A percentile compares a stretch with the other conserved stretches of the same genome.
Conservation (phyloP, 2,329 filamentous ascomycete genomes). For the Tolypocladium ophioglossoides region DNA sequence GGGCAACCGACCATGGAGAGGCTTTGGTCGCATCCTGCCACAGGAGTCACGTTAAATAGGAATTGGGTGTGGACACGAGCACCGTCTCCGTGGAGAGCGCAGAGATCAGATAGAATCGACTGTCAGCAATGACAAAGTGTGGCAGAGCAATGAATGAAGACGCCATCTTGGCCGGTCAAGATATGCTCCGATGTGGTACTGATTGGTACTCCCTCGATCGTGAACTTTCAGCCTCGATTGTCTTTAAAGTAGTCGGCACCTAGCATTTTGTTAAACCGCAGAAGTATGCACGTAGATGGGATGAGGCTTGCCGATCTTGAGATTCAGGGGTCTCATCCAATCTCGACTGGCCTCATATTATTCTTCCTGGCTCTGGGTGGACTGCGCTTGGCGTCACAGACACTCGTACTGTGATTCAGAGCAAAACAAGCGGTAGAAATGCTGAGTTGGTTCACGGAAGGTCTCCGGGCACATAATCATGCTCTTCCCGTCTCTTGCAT, state of each 20-base stretch:
- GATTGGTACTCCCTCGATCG: neutral
- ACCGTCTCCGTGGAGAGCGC: neutral
- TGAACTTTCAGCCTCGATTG: neutral
- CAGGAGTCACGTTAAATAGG: neutral
- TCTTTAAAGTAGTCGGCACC: neutral
- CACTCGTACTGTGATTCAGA: neutral
- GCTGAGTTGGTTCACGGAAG: too few relatives aligned
- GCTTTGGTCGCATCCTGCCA: neutral
- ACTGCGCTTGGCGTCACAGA: too few relatives aligned
- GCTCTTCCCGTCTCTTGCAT: neutral
- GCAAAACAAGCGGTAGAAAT: neutral
- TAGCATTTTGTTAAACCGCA: too few relatives aligned
- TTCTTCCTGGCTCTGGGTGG: too few relatives aligned
- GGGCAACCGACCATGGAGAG: neutral
- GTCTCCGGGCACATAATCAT: neutral
- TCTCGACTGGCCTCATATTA: neutral
- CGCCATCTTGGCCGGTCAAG: neutral
- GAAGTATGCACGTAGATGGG: neutral
- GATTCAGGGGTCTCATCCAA: neutral
- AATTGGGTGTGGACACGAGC: neutral
- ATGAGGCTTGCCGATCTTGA: neutral
- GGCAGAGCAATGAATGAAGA: neutral
- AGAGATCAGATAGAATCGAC: slow-evolving; percentile 11
- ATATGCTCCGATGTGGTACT: neutral
- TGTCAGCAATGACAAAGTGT: slow-evolving; percentile 10